A percentile compares a stretch with the other conserved stretches of the same genome.
phyloP scores from a whole-genome alignment of 768 basidiomycete species.

The Macrolepiota dolichaula region DNA sequence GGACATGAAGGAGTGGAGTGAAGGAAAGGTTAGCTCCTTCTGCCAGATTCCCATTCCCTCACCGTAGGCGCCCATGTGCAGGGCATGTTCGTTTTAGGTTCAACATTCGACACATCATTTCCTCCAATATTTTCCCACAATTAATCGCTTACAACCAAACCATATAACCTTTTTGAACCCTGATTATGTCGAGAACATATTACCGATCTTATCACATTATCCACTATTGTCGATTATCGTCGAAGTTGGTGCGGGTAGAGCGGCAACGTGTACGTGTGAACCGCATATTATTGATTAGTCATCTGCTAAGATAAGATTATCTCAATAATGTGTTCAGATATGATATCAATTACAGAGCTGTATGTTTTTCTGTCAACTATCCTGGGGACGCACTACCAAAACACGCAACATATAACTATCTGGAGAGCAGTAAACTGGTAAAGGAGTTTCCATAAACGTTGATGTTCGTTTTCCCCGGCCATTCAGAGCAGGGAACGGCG shows the following conservation, averaged over 20 bases:
- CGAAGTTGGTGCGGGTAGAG: no score
- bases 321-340: no score
- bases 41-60: slow-evolving; percentile 3
- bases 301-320: background rate
- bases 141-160: background rate
- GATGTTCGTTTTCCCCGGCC: slow-evolving; percentile 24
- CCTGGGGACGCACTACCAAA: no score
- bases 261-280: background rate
- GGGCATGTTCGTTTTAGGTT: background rate
- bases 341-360: no score
- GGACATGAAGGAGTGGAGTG: slow-evolving; percentile 12
- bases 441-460: slow-evolving; percentile 19
- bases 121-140: background rate
- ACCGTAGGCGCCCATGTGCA: background rate
- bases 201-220: no score
- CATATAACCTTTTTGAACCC: no score
- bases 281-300: background rate
- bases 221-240: no score
- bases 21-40: background rate
- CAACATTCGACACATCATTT: slow-evolving; percentile 3
- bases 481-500: slow-evolving; percentile 23
- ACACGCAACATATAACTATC: no score
- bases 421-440: no score
- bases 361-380: no score
- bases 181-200: no score